These are phyloP conservation scores for Nepenthes gracilis DNA, from an alignment of 148 eudicot genomes.

Conservation along the genomic window DNA sequence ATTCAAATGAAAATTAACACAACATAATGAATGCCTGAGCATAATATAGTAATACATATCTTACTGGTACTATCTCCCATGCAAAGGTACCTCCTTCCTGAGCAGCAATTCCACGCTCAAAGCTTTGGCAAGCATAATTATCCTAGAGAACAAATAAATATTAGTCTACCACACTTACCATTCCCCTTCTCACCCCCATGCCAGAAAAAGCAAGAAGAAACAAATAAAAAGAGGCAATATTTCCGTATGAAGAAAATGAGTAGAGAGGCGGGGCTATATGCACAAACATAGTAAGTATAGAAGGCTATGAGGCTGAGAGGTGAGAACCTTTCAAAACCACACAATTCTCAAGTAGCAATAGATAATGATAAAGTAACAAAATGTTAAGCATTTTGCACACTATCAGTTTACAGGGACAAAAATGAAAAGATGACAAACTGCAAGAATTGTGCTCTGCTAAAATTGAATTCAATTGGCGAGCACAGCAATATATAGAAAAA, in stretches of 20 bases:
- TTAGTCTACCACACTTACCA: not conserved
- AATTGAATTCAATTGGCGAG: too few relatives aligned
- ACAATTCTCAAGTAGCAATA: too few relatives aligned
- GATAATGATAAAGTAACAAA: too few relatives aligned
- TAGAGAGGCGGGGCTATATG: not conserved
- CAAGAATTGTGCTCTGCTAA: too few relatives aligned
- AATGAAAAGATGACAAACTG: too few relatives aligned
- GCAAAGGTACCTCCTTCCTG: constrained; percentile 72
- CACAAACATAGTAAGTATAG: too few relatives aligned
- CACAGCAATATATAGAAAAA: too few relatives aligned
- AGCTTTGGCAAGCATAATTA: constrained; percentile 87
- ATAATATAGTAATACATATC: constrained; percentile 9
- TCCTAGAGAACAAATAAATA: constrained; percentile 41
- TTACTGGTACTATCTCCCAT: constrained; percentile 96
- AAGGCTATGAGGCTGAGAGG: too few relatives aligned
- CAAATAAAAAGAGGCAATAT: not conserved
- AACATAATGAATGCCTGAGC: not conserved
- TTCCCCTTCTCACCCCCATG: not conserved
- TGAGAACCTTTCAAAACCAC: too few relatives aligned
- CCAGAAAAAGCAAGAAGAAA: not conserved
- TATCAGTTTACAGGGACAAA: too few relatives aligned
- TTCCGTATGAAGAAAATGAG: not conserved
- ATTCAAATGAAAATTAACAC: not conserved
- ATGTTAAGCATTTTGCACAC: too few relatives aligned
- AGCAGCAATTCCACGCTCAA: constrained; percentile 93